phyloP scores from a whole-genome alignment of 108 stramenopile species.

The Skeletonema tropicum region DNA sequence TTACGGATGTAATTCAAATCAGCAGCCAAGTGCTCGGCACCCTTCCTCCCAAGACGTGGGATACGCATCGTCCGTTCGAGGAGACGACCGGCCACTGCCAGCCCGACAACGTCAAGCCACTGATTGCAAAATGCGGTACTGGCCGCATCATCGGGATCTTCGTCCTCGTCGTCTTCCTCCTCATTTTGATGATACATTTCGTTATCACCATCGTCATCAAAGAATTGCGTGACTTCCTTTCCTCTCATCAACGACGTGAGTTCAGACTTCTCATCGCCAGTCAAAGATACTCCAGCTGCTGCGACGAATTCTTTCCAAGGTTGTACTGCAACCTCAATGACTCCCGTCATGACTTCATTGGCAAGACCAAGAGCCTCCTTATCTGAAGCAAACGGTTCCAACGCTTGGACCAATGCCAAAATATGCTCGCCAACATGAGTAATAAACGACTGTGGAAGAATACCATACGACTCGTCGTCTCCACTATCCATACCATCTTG shows the following conservation, averaged over 20 bases:
- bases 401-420: conserved; percentile 81
- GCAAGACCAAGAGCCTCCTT: conserved; percentile 67
- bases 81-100: conserved; percentile 78
- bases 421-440: conserved; percentile 89
- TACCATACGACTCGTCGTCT: conserved; percentile 75
- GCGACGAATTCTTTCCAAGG: conserved; percentile 80
- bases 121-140: conserved; percentile 77
- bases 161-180: conserved; percentile 53
- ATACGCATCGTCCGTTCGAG: conserved; percentile 82
- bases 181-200: conserved; percentile 45
- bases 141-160: conserved; percentile 54
- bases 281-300: conserved; percentile 57
- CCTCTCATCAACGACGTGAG: conserved; percentile 63
- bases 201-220: conserved; percentile 55
- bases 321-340: conserved; percentile 70
- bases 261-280: conserved; percentile 38
- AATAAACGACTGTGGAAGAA: conserved; percentile 81
- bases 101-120: conserved; percentile 82
- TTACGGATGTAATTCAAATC: conserved; percentile 86
- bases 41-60: conserved; percentile 75
- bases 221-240: conserved; percentile 49
- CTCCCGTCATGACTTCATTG: conserved; percentile 77
- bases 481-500: conserved; percentile 42
- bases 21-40: conserved; percentile 77
- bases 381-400: conserved; percentile 88